A percentile compares a stretch with the other conserved stretches of the same genome.
Evolutionary conservation across 371 early-diverging fungal genomes (phyloP).

Genomic region (Blakeslea trispora): DNA sequence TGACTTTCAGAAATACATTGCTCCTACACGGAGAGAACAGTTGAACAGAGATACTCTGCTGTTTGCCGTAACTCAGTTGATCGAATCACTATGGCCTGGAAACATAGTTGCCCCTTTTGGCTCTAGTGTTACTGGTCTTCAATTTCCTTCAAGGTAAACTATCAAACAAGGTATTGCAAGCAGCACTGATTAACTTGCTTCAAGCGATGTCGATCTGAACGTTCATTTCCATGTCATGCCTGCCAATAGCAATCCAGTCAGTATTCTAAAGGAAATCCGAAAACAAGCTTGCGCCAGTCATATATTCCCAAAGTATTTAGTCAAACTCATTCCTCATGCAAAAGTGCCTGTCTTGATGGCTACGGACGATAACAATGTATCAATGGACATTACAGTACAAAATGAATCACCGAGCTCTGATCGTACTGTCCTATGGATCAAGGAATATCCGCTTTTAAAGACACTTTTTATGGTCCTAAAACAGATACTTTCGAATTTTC

Average conservation of each 20-base stretch:
- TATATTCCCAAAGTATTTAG: not conserved
- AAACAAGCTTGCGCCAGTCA: not conserved
- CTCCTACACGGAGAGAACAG: conserved; percentile 23
- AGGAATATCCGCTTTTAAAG: conserved; percentile 24
- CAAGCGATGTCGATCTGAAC: conserved; percentile 30
- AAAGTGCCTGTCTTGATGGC: conserved; percentile 25
- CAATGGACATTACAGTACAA: conserved; percentile 25
- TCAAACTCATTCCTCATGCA: not conserved
- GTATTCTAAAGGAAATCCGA: conserved; percentile 10
- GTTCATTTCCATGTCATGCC: conserved; percentile 10
- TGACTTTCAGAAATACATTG: conserved; percentile 27
- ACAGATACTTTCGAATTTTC: conserved; percentile 15
- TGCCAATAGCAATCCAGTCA: not conserved
- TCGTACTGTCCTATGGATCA: conserved; percentile 23
- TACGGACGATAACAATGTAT: conserved; percentile 1
- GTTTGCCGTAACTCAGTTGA: conserved; percentile 1
- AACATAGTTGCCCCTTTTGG: conserved; percentile 15
- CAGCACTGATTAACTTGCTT: not conserved
- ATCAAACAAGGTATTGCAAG: not conserved
- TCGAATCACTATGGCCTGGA: conserved; percentile 3
- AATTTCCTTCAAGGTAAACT: conserved; percentile 27
- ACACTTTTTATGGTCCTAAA: conserved; percentile 28
- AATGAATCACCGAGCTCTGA: conserved; percentile 21
- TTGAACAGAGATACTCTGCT: conserved; percentile 7
- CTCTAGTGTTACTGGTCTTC: conserved; percentile 25